These are phyloP conservation scores for Rhodomyrtus psidioides DNA, from an alignment of 441 rosid species.

Conservation along the genomic window DNA sequence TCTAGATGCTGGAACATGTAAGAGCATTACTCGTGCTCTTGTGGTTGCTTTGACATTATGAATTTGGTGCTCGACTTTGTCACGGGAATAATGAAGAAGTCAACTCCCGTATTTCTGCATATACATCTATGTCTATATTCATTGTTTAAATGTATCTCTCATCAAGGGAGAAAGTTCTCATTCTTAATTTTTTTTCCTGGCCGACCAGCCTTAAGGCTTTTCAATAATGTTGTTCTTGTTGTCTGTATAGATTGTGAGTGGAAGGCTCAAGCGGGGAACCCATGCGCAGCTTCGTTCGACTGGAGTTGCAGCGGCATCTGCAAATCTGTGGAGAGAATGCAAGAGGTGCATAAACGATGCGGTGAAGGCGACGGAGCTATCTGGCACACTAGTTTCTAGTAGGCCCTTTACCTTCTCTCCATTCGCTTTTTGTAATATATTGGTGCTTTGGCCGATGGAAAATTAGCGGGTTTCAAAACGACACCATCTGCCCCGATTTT, in stretches of 20 bases:
- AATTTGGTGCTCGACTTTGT: background rate
- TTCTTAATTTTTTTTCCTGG: background rate
- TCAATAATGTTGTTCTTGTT: background rate
- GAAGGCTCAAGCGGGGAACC: constrained; percentile 95
- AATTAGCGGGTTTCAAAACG: background rate
- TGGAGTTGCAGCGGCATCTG: constrained; percentile 96
- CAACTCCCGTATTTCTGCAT: background rate
- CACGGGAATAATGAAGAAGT: background rate
- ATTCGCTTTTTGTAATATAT: constrained; percentile 17
- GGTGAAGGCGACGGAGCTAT: constrained; percentile 91
- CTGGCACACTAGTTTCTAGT: constrained; percentile 81
- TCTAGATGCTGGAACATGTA: background rate
- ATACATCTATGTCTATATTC: background rate
- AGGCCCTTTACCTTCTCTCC: background rate
- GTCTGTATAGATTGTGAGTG: constrained; percentile 68
- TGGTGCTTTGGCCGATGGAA: constrained; percentile 2
- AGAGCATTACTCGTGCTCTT: too few relatives aligned
- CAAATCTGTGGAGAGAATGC: constrained; percentile 88
- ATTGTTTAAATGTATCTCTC: background rate
- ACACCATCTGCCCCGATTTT: constrained; percentile 33
- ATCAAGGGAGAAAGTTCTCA: background rate
- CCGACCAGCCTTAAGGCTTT: background rate
- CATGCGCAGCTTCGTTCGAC: constrained; percentile 87
- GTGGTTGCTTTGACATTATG: background rate
- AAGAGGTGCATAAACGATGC: constrained; percentile 76